Percentiles rank a stretch among this genome's conserved stretches.
Evolutionary conservation across 2,329 filamentous ascomycete genomes (phyloP).

Genomic region (Sphaerulina musiva): DNA sequence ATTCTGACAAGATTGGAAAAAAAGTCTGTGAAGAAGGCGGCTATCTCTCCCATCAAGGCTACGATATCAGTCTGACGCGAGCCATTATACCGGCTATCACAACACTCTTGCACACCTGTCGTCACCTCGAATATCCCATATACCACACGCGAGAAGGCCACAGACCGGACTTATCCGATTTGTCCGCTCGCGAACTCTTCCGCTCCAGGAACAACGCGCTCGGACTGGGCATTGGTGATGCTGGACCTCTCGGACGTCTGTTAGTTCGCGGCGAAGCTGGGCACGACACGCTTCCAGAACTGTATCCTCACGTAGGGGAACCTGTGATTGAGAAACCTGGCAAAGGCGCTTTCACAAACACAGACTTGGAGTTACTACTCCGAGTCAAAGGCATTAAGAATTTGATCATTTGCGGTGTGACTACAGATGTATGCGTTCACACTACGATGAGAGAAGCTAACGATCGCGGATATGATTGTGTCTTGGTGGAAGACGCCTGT

Average conservation of each 20-base stretch:
- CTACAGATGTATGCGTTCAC: constrained; percentile 51
- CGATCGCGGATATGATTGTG: constrained; percentile 50
- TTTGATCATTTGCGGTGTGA: constrained; percentile 49
- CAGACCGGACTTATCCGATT: constrained; percentile 50
- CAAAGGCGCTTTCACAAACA: constrained; percentile 48
- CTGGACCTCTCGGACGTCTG: constrained; percentile 52
- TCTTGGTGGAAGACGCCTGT: constrained; percentile 47
- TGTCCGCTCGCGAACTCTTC: constrained; percentile 49
- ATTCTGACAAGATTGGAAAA: neutral
- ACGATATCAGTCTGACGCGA: constrained; percentile 37
- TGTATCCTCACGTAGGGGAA: constrained; percentile 45
- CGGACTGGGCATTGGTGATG: constrained; percentile 47
- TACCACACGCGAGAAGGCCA: constrained; percentile 51
- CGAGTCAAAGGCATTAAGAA: constrained; percentile 48
- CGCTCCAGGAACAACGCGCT: constrained; percentile 49
- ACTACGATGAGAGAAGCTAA: constrained; percentile 52
- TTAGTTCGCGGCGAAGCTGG: constrained; percentile 53
- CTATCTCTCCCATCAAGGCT: constrained; percentile 47
- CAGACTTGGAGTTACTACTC: constrained; percentile 49
- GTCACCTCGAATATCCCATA: constrained; percentile 38
- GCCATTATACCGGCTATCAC: constrained; percentile 42
- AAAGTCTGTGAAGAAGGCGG: constrained; percentile 42
- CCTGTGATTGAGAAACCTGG: constrained; percentile 52
- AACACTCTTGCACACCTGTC: constrained; percentile 39
- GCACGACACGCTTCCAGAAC: constrained; percentile 52